A percentile compares a stretch with the other conserved stretches of the same genome.
Evolutionary conservation across 2,329 filamentous ascomycete species (phyloP).

Genomic region (Sarocladium brachiariae): DNA sequence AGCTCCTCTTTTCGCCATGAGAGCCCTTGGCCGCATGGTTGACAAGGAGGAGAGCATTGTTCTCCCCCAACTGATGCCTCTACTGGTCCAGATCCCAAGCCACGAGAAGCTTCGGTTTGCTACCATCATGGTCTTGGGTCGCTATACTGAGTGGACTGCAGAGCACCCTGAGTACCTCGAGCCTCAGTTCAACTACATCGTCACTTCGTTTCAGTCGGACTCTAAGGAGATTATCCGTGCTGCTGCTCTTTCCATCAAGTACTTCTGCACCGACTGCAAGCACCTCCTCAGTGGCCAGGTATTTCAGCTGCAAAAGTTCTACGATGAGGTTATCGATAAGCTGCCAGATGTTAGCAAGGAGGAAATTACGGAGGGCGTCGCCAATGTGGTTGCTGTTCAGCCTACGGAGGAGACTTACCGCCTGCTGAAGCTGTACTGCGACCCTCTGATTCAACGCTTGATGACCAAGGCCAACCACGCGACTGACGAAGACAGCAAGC

Average conservation of each 20-base stretch:
- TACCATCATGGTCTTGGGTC: conserved; percentile 92
- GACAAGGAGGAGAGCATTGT: conserved; percentile 81
- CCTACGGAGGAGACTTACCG: conserved; percentile 73
- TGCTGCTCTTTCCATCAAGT: conserved; percentile 90
- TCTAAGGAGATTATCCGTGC: conserved; percentile 89
- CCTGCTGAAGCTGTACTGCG: conserved; percentile 85
- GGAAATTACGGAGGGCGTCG: conserved; percentile 93
- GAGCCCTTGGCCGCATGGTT: conserved; percentile 95
- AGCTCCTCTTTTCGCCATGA: conserved; percentile 88
- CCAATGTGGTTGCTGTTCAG: conserved; percentile 83
- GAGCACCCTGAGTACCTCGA: conserved; percentile 89
- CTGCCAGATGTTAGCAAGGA: conserved; percentile 84
- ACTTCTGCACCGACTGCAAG: conserved; percentile 93
- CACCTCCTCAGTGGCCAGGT: conserved; percentile 79
- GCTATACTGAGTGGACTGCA: conserved; percentile 97
- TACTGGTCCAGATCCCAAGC: conserved; percentile 88
- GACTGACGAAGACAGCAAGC: conserved; percentile 72
- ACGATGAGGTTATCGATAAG: conserved; percentile 80
- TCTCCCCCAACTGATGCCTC: conserved; percentile 82
- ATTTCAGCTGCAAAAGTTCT: conserved; percentile 82
- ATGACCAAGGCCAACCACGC: conserved; percentile 84
- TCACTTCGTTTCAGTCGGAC: conserved; percentile 80
- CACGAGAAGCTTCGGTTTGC: conserved; percentile 99
- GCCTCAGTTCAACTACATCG: conserved; percentile 91
- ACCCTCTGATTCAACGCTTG: conserved; percentile 78